Conservation (phyloP, 139 green algal genomes). For the Tetradesmus obliquus region DNA sequence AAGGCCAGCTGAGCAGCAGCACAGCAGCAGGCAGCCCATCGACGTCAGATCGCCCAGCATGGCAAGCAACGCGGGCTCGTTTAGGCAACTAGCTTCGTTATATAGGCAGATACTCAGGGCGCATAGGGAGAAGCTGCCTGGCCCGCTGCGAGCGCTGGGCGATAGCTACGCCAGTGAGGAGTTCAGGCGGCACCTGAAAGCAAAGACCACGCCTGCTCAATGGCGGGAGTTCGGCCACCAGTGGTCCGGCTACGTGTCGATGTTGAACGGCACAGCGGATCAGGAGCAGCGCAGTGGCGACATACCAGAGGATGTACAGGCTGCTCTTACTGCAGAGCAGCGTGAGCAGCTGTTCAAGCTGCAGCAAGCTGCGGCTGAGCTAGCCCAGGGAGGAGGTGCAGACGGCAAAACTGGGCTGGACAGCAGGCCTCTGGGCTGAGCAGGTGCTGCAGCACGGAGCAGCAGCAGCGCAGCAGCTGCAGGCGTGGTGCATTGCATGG, state of each 20-base stretch:
- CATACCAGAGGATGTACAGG: constrained; percentile 51
- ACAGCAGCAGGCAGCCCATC: not conserved
- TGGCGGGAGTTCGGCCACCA: constrained; percentile 78
- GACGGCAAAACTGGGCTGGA: not conserved
- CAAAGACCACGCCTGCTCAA: constrained; percentile 67
- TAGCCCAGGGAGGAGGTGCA: not conserved
- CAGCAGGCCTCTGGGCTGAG: not conserved
- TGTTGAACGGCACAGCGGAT: constrained; percentile 61
- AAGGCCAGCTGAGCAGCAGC: constrained; percentile 33
- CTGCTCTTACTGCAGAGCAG: constrained; percentile 63
- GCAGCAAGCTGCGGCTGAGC: constrained; percentile 47
- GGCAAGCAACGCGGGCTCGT: constrained; percentile 13
- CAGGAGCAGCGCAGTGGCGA: constrained; percentile 26
- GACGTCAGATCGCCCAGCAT: not conserved
- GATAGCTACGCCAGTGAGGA: constrained; percentile 77
- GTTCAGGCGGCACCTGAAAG: constrained; percentile 71
- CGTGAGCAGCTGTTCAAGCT: constrained; percentile 65
- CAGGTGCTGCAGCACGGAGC: not conserved
- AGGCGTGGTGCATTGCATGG: not conserved
- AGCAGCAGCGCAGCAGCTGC: constrained; percentile 9
- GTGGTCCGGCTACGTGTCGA: constrained; percentile 76
- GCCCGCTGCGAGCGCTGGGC: constrained; percentile 75
- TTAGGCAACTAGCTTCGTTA: constrained; percentile 49
- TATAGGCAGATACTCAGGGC: constrained; percentile 78
- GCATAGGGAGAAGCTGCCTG: constrained; percentile 72